These are phyloP conservation scores for Skeletonema tropicum DNA, from an alignment of 108 stramenopile species.

Conservation along the genomic window DNA sequence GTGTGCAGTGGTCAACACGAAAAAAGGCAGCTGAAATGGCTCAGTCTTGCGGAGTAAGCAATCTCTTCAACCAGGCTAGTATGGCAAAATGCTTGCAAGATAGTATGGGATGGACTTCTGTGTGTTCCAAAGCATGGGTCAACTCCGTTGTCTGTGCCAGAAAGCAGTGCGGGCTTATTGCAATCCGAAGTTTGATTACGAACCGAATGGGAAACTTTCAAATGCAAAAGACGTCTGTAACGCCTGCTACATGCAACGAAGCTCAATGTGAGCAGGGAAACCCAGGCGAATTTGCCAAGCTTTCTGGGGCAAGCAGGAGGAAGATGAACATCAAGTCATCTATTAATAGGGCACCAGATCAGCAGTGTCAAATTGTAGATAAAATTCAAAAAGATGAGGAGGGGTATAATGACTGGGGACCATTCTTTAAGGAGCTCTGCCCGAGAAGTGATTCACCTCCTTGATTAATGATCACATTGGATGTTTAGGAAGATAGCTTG, in stretches of 20 bases:
- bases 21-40: neutral
- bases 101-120: neutral
- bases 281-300: neutral
- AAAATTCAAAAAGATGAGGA: neutral
- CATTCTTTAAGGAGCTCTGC: neutral
- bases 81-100: neutral
- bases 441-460: too few species aligned
- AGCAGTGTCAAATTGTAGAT: conserved; percentile 12
- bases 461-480: too few species aligned
- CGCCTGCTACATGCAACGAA: conserved; percentile 12
- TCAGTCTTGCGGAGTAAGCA: neutral
- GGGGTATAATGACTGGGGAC: neutral
- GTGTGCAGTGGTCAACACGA: conserved; percentile 36
- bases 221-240: conserved; percentile 8
- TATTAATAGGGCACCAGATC: conserved; percentile 5
- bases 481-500: too few species aligned
- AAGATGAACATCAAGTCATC: conserved; percentile 13
- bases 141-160: conserved; percentile 31
- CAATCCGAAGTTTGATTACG: conserved; percentile 12
- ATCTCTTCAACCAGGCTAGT: neutral
- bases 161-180: conserved; percentile 29
- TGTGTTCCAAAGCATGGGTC: neutral
- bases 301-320: conserved; percentile 11
- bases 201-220: conserved; percentile 16
- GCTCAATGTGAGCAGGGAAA: conserved; percentile 7